A percentile compares a stretch with the other conserved stretches of the same genome.
These are phyloP conservation scores for Talaromyces proteolyticus DNA, from an alignment of 495 filamentous ascomycete species.

Conservation along the genomic window DNA sequence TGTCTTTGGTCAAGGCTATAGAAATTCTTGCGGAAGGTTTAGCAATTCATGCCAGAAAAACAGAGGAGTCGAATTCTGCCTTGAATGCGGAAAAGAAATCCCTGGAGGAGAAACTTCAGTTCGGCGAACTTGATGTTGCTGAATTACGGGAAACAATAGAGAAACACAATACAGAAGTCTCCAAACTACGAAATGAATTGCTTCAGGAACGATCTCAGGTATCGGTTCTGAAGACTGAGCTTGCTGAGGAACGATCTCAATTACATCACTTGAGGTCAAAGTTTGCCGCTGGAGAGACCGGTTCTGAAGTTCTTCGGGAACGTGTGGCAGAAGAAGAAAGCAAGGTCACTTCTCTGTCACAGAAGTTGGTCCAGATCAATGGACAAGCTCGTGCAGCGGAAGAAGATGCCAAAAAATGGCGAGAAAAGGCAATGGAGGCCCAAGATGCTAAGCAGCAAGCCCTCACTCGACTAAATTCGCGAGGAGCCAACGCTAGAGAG, in stretches of 20 bases:
- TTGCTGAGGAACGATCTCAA: conserved; percentile 60
- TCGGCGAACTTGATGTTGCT: conserved; percentile 33
- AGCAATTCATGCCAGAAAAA: conserved; percentile 35
- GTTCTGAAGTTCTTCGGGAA: conserved; percentile 68
- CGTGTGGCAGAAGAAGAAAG: conserved; percentile 64
- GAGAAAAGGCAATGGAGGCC: conserved; percentile 49
- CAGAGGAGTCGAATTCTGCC: conserved; percentile 32
- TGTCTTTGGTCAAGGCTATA: conserved; percentile 56
- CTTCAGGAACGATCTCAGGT: conserved; percentile 53
- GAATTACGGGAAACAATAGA: conserved; percentile 41
- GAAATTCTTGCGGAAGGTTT: conserved; percentile 55
- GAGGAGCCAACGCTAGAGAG: conserved; percentile 67
- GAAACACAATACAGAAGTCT: conserved; percentile 28
- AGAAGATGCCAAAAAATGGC: conserved; percentile 55
- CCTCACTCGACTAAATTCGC: conserved; percentile 48
- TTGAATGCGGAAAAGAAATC: conserved; percentile 34
- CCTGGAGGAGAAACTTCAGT: conserved; percentile 42
- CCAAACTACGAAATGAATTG: conserved; percentile 33
- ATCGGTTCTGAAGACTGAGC: conserved; percentile 51
- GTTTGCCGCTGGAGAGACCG: conserved; percentile 72
- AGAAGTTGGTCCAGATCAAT: conserved; percentile 60
- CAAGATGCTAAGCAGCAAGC: conserved; percentile 43
- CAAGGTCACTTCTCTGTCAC: conserved; percentile 52
- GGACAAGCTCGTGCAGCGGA: conserved; percentile 60
- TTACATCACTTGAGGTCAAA: conserved; percentile 58